A percentile compares a stretch with the other conserved stretches of the same genome.
phyloP scores from a whole-genome alignment of 345 rosid species.

The Bruguiera sexangula region DNA sequence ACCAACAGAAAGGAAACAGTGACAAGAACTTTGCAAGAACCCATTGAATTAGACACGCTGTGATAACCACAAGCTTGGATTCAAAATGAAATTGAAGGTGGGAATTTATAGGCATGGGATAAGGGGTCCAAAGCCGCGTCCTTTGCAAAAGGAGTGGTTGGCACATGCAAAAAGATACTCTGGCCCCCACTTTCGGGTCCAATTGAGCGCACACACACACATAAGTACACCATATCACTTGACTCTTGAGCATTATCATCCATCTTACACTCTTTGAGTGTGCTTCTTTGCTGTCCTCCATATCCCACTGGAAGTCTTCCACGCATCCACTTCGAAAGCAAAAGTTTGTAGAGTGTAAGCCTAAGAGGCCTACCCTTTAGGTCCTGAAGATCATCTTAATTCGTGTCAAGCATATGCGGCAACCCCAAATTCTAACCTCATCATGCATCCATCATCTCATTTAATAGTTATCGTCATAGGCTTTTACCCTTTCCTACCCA shows the following conservation, averaged over 20 bases:
- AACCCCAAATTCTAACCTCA: too few relatives aligned
- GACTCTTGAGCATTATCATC: background rate
- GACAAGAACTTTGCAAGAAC: background rate
- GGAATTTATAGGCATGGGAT: background rate
- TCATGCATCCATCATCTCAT: too few relatives aligned
- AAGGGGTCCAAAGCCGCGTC: background rate
- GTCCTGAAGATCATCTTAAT: too few relatives aligned
- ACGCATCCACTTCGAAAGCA: too few relatives aligned
- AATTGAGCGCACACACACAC: background rate
- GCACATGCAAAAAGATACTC: background rate
- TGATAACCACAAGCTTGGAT: background rate
- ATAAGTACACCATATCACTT: background rate
- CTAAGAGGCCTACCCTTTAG: background rate
- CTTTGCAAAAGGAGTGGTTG: background rate
- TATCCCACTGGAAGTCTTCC: background rate
- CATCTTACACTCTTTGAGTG: background rate
- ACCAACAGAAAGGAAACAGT: background rate
- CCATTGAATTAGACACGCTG: background rate
- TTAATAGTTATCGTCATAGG: too few relatives aligned
- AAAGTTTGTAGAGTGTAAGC: background rate
- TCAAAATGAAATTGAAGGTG: background rate
- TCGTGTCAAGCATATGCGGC: too few relatives aligned
- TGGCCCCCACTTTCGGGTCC: background rate
- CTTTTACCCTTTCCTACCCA: too few relatives aligned
- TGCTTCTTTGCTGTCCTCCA: slow-evolving; percentile 3